These are phyloP conservation scores for Penicillium bovifimosum DNA, from an alignment of 495 filamentous ascomycete genomes.

Conservation along the genomic window DNA sequence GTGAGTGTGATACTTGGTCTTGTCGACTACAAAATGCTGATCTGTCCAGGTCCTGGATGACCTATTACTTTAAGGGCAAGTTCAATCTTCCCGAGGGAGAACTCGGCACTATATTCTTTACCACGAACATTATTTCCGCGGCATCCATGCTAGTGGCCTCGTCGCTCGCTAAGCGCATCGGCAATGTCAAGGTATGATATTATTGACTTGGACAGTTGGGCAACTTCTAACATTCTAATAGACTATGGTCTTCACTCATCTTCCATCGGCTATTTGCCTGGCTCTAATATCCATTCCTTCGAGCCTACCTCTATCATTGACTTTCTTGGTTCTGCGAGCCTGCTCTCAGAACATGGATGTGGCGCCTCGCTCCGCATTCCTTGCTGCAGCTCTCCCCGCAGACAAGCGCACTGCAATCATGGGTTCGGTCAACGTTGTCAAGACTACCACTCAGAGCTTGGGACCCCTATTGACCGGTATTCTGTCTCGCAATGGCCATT, in stretches of 20 bases:
- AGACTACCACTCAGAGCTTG: slow-evolving; percentile 55
- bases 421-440: slow-evolving; percentile 64
- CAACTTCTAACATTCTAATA: slow-evolving; percentile 14
- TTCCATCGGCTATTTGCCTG: slow-evolving; percentile 69
- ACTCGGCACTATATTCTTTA: slow-evolving; percentile 67
- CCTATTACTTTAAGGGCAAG: slow-evolving; percentile 73
- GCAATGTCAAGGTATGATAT: slow-evolving; percentile 57
- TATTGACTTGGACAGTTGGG: neutral
- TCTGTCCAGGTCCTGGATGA: slow-evolving; percentile 53
- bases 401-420: slow-evolving; percentile 75
- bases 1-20: slow-evolving; percentile 30
- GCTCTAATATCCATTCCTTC: slow-evolving; percentile 60
- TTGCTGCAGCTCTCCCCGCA: slow-evolving; percentile 63
- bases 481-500: slow-evolving; percentile 54
- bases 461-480: slow-evolving; percentile 67
- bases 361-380: slow-evolving; percentile 73
- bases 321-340: slow-evolving; percentile 64
- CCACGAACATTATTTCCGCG: slow-evolving; percentile 59
- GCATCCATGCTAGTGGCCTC: slow-evolving; percentile 67
- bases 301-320: slow-evolving; percentile 49
- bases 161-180: slow-evolving; percentile 69
- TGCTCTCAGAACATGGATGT: slow-evolving; percentile 75
- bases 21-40: slow-evolving; percentile 1
- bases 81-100: slow-evolving; percentile 62
- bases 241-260: slow-evolving; percentile 85